phyloP scores from a whole-genome alignment of 2,329 filamentous ascomycete genomes.

The Calonectria pseudoturangicola region DNA sequence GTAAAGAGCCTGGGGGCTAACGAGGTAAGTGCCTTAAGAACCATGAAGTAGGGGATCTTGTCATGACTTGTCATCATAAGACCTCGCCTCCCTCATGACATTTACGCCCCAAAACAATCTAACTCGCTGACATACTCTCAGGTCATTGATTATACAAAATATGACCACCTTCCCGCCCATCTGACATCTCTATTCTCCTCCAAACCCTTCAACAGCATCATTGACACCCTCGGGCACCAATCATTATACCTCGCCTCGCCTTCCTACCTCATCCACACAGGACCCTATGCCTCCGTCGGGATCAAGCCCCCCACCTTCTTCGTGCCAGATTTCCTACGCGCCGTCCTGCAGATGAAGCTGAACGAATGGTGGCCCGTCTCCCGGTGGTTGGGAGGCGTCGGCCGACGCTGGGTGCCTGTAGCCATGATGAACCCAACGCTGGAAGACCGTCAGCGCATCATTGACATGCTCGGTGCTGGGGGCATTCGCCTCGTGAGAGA shows the following conservation, averaged over 20 bases:
- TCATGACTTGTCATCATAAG: neutral
- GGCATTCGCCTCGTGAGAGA: constrained; percentile 61
- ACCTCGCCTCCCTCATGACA: neutral
- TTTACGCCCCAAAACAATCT: neutral
- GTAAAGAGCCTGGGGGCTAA: constrained; percentile 69
- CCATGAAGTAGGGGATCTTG: constrained; percentile 47
- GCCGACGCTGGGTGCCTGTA: constrained; percentile 59
- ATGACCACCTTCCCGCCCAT: constrained; percentile 59
- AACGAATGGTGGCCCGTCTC: constrained; percentile 62
- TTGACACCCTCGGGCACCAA: constrained; percentile 70
- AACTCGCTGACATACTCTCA: constrained; percentile 41
- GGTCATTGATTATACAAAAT: constrained; percentile 65
- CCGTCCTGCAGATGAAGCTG: constrained; percentile 60
- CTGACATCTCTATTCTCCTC: constrained; percentile 58
- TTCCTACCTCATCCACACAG: constrained; percentile 61
- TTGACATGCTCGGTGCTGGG: constrained; percentile 59
- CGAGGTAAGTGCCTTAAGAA: constrained; percentile 62
- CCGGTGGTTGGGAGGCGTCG: constrained; percentile 60
- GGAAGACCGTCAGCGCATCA: constrained; percentile 58
- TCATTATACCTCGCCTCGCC: constrained; percentile 64
- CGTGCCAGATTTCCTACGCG: constrained; percentile 55
- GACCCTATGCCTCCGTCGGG: constrained; percentile 65
- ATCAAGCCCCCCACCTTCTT: constrained; percentile 60
- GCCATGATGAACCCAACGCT: constrained; percentile 59
- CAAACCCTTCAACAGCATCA: constrained; percentile 64